Percentiles rank a stretch among this genome's conserved stretches.
Conservation (phyloP, 1,139 yeast species). For the Spathaspora sp. region DNA sequence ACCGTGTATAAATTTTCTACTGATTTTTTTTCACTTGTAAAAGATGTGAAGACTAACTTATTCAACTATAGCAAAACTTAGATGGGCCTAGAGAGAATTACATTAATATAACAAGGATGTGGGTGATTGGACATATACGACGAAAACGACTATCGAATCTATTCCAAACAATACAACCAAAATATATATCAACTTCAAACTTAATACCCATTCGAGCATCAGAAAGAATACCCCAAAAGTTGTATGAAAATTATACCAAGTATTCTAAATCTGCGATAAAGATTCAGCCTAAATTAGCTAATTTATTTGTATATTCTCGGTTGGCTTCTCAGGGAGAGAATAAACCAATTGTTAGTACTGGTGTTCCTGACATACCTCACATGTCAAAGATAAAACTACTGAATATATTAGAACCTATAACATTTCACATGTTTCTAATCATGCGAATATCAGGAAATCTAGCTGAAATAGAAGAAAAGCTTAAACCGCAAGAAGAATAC, state of each 20-base stretch:
- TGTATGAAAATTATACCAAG: conserved; percentile 11
- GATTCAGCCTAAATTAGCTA: conserved; percentile 13
- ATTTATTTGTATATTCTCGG: conserved; percentile 9
- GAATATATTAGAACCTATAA: conserved; percentile 11
- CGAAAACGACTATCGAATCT: conserved; percentile 1
- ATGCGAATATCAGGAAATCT: neutral
- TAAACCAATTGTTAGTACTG: conserved; percentile 5
- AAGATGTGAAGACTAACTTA: too few relatives aligned
- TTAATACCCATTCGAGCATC: conserved; percentile 3
- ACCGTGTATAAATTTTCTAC: too few relatives aligned
- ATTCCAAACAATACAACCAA: neutral
- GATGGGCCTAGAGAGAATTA: neutral
- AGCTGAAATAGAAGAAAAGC: neutral
- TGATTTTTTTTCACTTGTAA: too few relatives aligned
- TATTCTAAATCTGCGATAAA: conserved; percentile 6
- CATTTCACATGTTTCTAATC: conserved; percentile 10
- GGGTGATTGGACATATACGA: neutral
- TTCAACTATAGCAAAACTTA: neutral
- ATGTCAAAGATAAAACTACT: conserved; percentile 6
- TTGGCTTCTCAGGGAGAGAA: neutral
- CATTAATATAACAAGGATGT: neutral
- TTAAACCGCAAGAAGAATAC: neutral
- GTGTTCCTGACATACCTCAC: conserved; percentile 6
- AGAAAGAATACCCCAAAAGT: conserved; percentile 11
- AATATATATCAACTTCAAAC: neutral